Base-by-base conservation (phyloP, 768 basidiomycete genomes). In the Cantharellus cinnabarinus region DNA sequence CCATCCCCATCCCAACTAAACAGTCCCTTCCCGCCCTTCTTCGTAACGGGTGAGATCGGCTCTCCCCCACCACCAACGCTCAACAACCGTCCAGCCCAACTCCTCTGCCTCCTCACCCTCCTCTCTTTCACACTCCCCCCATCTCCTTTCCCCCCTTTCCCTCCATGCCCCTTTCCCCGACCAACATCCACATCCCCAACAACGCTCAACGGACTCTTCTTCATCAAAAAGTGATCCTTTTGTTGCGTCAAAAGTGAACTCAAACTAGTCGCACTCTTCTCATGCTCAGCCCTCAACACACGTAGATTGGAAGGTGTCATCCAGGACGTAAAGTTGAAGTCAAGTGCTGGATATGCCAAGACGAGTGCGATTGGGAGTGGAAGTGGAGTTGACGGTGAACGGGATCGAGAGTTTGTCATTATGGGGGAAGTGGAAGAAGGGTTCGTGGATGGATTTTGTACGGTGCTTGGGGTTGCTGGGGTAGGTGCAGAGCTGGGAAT, bases 261-360 rank as follows among this genome's bases (percentile, higher is more conserved):
- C 10, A 97, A 73, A 68, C 87, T 79, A 0, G 84, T 80, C 10
- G 85, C 82, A 1, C 89, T 90, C 66, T 89, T 7, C 35, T 10
- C 10, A 10, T 54, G 87, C 68, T 98, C 93, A 2, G 84, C 79
- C 58, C 85, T 79, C 10, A 98, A 74, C 38, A 94, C 84, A 3
- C 79, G 81, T 59, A 97, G 74, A 68, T 97, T 81, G 20, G 77
- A 70, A 5, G 71, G 80, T 0, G 85, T 78, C 89, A 91, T 90
- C 94, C 94, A 98, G 29, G 91, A 94, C 0, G 89, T 90, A 66
- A 94, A 97, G 69, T 98, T 97, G 73, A 99, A 98, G 69, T 98
- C 93, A 51, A 98, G 77, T 35, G 85, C 86, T 0, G 93, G 80
- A 69, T 98, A 99, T 64, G 81, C 89, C 58, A 94, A 78, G 38